Base-by-base conservation (phyloP, 345 rosid genomes). In the Gossypium arboreum region DNA sequence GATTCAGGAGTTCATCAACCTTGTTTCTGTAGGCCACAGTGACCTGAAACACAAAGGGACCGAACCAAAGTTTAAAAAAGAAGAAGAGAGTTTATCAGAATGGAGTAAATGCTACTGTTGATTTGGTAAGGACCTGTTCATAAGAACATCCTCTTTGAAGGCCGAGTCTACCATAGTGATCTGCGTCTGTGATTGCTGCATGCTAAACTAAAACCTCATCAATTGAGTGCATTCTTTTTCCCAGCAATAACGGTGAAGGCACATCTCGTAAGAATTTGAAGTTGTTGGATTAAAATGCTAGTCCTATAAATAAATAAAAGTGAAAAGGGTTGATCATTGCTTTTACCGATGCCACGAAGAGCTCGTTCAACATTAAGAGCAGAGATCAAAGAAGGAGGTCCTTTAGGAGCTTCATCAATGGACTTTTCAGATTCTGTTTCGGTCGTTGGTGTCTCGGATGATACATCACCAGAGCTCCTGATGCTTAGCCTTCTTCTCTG, bases 111-210 rank as follows among this genome's bases (percentile, higher is more conserved):
- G 13, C 20, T 10, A 24, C 7, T 7, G 73, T 2, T 16, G 47
- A 48, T 20, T 8, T 75, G 54, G 66, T 9, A 62, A 7, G 22
- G 6, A 90, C 94, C 88, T 90, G 85, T 25, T 90, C 94, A 69
- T 79, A 80, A 44, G 97, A 86, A 73, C 91, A 92, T 41, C 83
- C 84, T 81, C 85, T 83, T 51, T 76, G 82, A 74, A 91, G 54
- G 24, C 92, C 94, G 43, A 94, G 94, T 58, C 79, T 81, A 7
- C 85, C 94, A 12, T 94, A 94, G 76, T 94, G 86, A 89, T 94
- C 98, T 1, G 66, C 92, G 77, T 89, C 95, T 73, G 95, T 94
- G 64, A 92, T 91, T 6, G 97, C 97, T 94, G 94, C 94, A 91
- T 59, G 84, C 88, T 84, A 80, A 85, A 81, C 41, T 79, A 83